phyloP scores from a whole-genome alignment of 78 protist species.

The Planoprotostelium fungivorum region DNA sequence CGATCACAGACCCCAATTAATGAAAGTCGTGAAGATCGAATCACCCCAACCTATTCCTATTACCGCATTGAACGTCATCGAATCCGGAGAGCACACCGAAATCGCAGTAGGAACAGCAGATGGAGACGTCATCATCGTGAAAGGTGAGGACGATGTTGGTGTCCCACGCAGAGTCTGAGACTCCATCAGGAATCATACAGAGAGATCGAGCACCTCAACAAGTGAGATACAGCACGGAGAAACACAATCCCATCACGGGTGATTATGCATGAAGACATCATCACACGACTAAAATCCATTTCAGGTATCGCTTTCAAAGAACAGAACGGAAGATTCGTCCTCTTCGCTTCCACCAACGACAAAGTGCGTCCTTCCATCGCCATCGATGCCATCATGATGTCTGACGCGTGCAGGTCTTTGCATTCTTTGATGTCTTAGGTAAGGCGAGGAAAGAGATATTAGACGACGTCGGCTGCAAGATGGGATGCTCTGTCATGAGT shows the following conservation, averaged over 20 bases:
- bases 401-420: background rate
- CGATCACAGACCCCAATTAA: conserved; percentile 50
- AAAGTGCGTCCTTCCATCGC: background rate
- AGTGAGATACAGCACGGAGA: background rate
- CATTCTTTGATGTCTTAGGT: background rate
- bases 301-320: background rate
- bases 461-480: conserved; percentile 50
- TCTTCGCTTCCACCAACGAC: background rate
- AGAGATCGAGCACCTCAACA: background rate
- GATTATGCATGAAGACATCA: no score
- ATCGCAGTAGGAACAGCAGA: conserved; percentile 45
- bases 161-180: no score
- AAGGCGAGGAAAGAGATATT: background rate
- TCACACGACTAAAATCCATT: background rate
- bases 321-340: background rate
- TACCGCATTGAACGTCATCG: background rate
- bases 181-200: background rate
- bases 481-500: conserved; percentile 26
- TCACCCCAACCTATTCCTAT: background rate
- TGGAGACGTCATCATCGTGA: conserved; percentile 43
- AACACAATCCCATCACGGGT: background rate
- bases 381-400: no score
- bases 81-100: background rate
- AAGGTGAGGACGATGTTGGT: no score
- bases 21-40: conserved; percentile 41